Percentiles rank a stretch among this genome's conserved stretches.
Conservation (phyloP, 2,329 filamentous ascomycete species). For the Xylaria sp. region DNA sequence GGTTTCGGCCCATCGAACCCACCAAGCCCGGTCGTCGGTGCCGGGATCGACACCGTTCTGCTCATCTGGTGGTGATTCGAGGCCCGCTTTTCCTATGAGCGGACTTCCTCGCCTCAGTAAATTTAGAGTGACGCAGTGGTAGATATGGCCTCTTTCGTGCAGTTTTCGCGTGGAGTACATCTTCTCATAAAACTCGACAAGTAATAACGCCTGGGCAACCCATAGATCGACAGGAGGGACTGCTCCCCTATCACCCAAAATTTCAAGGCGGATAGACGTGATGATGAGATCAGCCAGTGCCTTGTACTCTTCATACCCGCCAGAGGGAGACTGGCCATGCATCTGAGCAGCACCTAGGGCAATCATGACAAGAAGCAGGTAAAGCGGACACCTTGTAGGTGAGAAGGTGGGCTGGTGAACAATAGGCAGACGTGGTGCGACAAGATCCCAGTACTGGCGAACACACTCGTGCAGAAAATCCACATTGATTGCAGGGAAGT, state of each 20-base stretch:
- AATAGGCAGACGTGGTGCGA: slow-evolving; percentile 87
- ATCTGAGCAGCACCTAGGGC: slow-evolving; percentile 85
- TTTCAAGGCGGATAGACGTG: slow-evolving; percentile 80
- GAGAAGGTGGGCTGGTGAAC: slow-evolving; percentile 90
- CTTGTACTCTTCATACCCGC: slow-evolving; percentile 59
- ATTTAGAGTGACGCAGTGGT: slow-evolving; percentile 86
- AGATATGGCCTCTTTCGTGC: slow-evolving; percentile 90
- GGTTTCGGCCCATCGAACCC: slow-evolving; percentile 88
- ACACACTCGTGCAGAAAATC: slow-evolving; percentile 88
- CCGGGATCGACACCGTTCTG: slow-evolving; percentile 69
- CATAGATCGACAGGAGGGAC: slow-evolving; percentile 85
- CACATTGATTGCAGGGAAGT: slow-evolving; percentile 68
- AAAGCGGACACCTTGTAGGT: slow-evolving; percentile 79
- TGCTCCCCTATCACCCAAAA: slow-evolving; percentile 84
- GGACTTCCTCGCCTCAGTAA: slow-evolving; percentile 88
- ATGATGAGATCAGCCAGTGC: slow-evolving; percentile 70
- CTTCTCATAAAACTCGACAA: slow-evolving; percentile 92
- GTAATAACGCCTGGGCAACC: slow-evolving; percentile 85
- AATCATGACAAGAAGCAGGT: slow-evolving; percentile 83
- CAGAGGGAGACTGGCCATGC: slow-evolving; percentile 70
- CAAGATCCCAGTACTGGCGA: slow-evolving; percentile 87
- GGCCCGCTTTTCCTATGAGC: slow-evolving; percentile 80
- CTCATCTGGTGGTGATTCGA: slow-evolving; percentile 80
- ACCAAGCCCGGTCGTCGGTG: slow-evolving; percentile 67
- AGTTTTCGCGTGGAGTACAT: slow-evolving; percentile 85